Evolutionary conservation across 2,329 filamentous ascomycete genomes (phyloP).

Genomic region (Fonsecaea pedrosoi): DNA sequence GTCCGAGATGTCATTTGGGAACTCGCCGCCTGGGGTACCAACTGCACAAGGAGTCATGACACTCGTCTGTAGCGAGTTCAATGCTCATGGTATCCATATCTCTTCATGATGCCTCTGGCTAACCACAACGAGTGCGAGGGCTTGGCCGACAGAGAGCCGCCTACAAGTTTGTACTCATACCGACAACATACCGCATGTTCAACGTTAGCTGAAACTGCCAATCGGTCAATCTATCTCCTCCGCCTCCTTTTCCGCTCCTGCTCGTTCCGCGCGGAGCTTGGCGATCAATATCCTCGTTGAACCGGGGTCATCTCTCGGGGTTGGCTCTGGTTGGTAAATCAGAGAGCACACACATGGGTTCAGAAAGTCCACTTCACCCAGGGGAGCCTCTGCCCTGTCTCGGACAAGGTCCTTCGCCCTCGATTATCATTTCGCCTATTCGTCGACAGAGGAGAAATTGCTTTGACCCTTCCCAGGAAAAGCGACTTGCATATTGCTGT

Average conservation of each 20-base stretch:
- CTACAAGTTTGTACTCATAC: neutral
- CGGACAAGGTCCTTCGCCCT: neutral
- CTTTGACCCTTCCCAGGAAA: neutral
- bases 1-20: neutral
- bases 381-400: neutral
- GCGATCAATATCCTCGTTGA: neutral
- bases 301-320: neutral
- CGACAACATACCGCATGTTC: neutral
- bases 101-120: neutral
- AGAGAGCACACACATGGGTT: neutral
- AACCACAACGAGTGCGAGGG: neutral
- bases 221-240: neutral
- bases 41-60: neutral
- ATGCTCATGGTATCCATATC: neutral
- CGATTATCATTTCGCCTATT: neutral
- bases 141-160: neutral
- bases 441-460: neutral
- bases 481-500: neutral
- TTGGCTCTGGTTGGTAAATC: neutral
- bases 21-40: neutral
- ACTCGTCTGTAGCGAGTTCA: neutral
- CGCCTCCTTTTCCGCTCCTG: neutral
- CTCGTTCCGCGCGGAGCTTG: constrained; percentile 2
- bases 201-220: neutral
- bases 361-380: neutral